These are phyloP conservation scores for Moesziomyces globuligerus DNA, from an alignment of 1,284 basidiomycete species.

Conservation along the genomic window DNA sequence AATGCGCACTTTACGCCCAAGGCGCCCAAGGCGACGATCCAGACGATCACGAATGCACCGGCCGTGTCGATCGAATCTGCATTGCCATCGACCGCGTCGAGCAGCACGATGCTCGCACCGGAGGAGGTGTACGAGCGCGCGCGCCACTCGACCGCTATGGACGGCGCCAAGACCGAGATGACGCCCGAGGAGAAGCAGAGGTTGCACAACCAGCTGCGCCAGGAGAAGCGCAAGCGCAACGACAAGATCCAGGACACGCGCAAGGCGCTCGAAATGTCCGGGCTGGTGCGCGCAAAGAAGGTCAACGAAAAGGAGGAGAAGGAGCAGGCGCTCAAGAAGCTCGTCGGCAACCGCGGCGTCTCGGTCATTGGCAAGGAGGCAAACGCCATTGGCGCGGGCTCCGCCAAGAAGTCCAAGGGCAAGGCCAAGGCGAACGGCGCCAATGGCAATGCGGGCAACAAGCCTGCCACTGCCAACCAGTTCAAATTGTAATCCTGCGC, in stretches of 20 bases:
- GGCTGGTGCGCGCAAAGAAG: slow-evolving; percentile 42
- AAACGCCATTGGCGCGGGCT: slow-evolving; percentile 21
- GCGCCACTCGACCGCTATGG: slow-evolving; percentile 49
- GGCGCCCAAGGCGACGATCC: slow-evolving; percentile 87
- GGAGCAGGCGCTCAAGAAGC: slow-evolving; percentile 62
- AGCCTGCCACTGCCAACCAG: slow-evolving; percentile 20
- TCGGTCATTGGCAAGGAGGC: slow-evolving; percentile 45
- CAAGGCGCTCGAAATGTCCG: slow-evolving; percentile 77
- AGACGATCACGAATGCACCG: slow-evolving; percentile 84
- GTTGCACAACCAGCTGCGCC: slow-evolving; percentile 70
- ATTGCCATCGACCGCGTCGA: slow-evolving; percentile 81
- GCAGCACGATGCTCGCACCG: slow-evolving; percentile 86
- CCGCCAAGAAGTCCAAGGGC: slow-evolving; percentile 30
- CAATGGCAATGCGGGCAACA: slow-evolving; percentile 8
- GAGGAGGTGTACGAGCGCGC: slow-evolving; percentile 80
- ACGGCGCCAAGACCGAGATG: slow-evolving; percentile 76
- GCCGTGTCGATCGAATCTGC: slow-evolving; percentile 89
- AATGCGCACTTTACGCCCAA: slow-evolving; percentile 97
- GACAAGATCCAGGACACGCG: slow-evolving; percentile 73
- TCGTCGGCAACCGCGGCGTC: slow-evolving; percentile 63
- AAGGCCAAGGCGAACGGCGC: slow-evolving; percentile 22
- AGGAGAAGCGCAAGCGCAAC: slow-evolving; percentile 77
- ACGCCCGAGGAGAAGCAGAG: slow-evolving; percentile 83
- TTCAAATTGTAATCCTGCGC: slow-evolving; percentile 35
- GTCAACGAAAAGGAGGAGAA: slow-evolving; percentile 56